phyloP scores from a whole-genome alignment of 257 asterid species.

The Ajuga chamaepitys region DNA sequence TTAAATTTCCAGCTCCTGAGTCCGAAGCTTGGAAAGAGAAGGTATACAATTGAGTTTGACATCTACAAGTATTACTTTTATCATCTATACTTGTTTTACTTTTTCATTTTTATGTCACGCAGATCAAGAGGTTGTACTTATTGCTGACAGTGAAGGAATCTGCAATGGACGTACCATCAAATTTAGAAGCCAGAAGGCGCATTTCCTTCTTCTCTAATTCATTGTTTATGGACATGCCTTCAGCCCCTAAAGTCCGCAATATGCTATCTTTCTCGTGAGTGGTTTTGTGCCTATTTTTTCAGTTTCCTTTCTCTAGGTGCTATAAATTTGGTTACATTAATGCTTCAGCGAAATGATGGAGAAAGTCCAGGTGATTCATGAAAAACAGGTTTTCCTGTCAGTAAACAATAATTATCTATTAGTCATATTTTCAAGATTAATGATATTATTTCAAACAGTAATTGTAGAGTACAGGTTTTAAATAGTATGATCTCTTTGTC shows the following conservation, averaged over 20 bases:
- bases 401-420: too few species aligned
- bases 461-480: too few species aligned
- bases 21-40: constrained; percentile 99
- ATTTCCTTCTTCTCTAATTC: constrained; percentile 96
- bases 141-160: constrained; percentile 97
- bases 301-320: not conserved
- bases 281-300: not conserved
- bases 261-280: constrained; percentile 99
- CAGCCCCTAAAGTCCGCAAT: constrained; percentile 98
- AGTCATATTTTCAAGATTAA: too few species aligned
- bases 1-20: constrained; percentile 78
- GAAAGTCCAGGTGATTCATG: too few species aligned
- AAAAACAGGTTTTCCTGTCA: too few species aligned
- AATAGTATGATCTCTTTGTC: not conserved
- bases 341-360: too few species aligned
- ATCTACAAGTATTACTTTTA: not conserved
- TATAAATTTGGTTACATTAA: not conserved
- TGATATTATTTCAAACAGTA: too few species aligned
- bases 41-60: constrained; percentile 30
- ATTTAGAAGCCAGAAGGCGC: constrained; percentile 97
- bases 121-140: constrained; percentile 92
- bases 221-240: constrained; percentile 97
- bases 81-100: constrained; percentile 3
- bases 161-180: constrained; percentile 98
- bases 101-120: constrained; percentile 21